Conservation (phyloP, 2,329 filamentous ascomycete genomes). For the Talaromyces sp. region DNA sequence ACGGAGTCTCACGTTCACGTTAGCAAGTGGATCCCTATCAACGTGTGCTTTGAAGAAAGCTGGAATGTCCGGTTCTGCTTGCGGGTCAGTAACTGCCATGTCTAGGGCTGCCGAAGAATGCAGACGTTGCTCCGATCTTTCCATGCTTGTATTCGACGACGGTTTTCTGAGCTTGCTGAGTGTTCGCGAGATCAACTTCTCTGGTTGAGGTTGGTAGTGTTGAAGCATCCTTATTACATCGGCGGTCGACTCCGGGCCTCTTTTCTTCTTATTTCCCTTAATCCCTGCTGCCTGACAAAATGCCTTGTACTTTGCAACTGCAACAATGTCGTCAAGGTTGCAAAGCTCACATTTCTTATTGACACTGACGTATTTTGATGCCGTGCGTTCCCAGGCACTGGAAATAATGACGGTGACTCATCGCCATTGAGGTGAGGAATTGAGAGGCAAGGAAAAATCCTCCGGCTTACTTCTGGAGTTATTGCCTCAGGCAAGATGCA, state of each 20-base stretch:
- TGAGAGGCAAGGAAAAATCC: constrained; percentile 27
- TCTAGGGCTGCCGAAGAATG: background rate
- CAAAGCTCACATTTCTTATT: background rate
- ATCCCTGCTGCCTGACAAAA: background rate
- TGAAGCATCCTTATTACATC: background rate
- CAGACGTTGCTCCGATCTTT: background rate
- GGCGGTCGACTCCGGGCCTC: background rate
- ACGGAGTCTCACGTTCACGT: constrained; percentile 43
- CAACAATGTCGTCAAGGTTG: background rate
- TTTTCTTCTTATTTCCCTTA: background rate
- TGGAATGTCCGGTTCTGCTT: constrained; percentile 29
- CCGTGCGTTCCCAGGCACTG: background rate
- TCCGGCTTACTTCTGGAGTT: constrained; percentile 23
- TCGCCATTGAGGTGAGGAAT: constrained; percentile 13
- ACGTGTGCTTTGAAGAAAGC: constrained; percentile 29
- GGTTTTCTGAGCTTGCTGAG: background rate
- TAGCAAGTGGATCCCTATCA: constrained; percentile 37
- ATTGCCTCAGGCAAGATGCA: constrained; percentile 29
- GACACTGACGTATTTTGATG: background rate
- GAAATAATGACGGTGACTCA: background rate
- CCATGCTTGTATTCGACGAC: background rate
- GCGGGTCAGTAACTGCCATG: constrained; percentile 5
- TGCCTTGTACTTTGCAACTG: background rate
- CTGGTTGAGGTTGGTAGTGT: background rate
- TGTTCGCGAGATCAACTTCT: background rate